Base-by-base conservation (phyloP, 179 eudicot genomes). In the Beta macrorhiza region DNA sequence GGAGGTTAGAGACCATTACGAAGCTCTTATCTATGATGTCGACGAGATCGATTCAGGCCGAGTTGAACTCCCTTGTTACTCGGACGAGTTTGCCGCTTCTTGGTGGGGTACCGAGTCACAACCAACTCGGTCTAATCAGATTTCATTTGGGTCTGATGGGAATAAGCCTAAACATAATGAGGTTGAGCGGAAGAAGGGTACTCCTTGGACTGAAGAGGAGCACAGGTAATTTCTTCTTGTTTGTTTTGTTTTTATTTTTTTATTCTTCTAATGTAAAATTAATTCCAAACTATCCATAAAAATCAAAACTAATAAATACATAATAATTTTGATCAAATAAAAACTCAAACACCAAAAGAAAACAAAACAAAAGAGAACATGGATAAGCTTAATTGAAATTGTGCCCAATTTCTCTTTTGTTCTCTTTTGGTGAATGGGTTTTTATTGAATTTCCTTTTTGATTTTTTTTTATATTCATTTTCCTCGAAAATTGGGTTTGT, bases 121-220 rank as follows among this genome's bases (percentile, higher is more conserved):
- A 0, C 22, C 76, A 0, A 63, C 79, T 22, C 77, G 81, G 32
- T 64, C 83, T 5, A 87, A 82, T 63, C 97, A 93, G 88, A 95
- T 95, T 69, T 84, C 86, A 4, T 87, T 83, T 15, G 89, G 85
- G 10, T 67, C 77, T 37, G 67, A 72, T 78, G 37, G 52, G 17
- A 91, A 85, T 64, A 88, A 78, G 22, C 10, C 51, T n/a, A 90
- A 81, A 52, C 79, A 78, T 45, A 82, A 80, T 58, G 98, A 92
- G 19, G 93, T 74, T 3, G 99, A 96, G 77, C 78, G 99, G 83
- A 96, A 96, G 84, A 96, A 96, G 81, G 99, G 98, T 10, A 92
- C 96, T 0, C 99, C 99, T 8, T 95, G 98, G 99, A 95, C 99
- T 5, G 98, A 92, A 82, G 97, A 95, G 67, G 99, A 95, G 70